These are phyloP conservation scores for Barnettozyma pratensis DNA, from an alignment of 805 yeast species.

Conservation along the genomic window DNA sequence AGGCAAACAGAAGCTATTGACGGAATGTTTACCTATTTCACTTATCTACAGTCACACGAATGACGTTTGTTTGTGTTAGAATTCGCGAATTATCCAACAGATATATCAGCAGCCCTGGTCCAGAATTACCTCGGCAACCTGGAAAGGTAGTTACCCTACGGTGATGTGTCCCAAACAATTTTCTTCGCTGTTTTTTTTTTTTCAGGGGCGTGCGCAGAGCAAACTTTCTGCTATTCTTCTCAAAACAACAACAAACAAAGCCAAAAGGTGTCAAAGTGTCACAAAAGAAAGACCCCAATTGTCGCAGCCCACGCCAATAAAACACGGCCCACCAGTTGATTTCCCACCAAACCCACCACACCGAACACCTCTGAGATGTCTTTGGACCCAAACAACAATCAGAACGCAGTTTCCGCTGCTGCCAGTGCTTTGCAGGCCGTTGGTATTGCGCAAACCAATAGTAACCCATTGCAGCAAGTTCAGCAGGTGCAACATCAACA, in stretches of 20 bases:
- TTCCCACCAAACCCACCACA: neutral
- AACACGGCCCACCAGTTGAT: conserved; percentile 3
- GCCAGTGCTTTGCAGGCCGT: conserved; percentile 23
- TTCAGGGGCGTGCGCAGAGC: conserved; percentile 7
- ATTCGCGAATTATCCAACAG: no score
- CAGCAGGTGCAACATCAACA: conserved; percentile 15
- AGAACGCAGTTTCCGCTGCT: conserved; percentile 17
- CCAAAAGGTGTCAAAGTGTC: neutral
- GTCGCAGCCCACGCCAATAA: neutral
- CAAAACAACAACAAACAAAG: conserved; percentile 6
- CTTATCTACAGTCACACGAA: no score
- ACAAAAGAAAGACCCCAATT: neutral
- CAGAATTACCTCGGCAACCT: no score
- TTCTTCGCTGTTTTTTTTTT: neutral
- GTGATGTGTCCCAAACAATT: neutral
- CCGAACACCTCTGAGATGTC: conserved; percentile 2
- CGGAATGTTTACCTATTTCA: no score
- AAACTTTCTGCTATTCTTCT: neutral
- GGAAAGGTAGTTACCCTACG: neutral
- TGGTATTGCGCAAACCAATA: conserved; percentile 15
- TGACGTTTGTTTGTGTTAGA: no score
- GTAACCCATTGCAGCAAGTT: conserved; percentile 3
- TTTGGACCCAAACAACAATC: conserved; percentile 14
- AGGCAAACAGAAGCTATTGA: no score
- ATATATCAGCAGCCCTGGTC: no score